Base-by-base conservation (phyloP, 805 yeast species). In the Metschnikowia sp. region DNA sequence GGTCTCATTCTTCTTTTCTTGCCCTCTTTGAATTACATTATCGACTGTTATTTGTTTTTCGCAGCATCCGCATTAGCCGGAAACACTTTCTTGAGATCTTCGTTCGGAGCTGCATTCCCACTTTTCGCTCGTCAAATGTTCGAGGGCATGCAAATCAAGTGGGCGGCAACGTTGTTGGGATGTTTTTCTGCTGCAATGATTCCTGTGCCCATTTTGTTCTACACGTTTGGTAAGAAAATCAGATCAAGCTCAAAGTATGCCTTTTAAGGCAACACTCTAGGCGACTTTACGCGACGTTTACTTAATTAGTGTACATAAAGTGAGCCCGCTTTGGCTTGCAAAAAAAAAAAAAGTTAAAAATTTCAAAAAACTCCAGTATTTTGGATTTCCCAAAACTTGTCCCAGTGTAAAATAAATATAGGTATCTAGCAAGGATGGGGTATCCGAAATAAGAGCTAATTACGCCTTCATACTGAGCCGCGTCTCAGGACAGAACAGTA, bases 111-210 rank as follows among this genome's bases (percentile, higher is more conserved):
- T 26, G 68, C 74, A 5, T 79, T 79, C 61, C 89, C 89, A 36
- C 69, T 87, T 45, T 87, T 87, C 60, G 86, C 89, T 1, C 68
- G 75, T 3, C 82, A 77, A 54, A 83, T 88, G 91, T 86, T 86
- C 65, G 63, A 70, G 28, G 74, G 73, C 48, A 75, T 87, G 79
- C 86, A 88, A 33, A 75, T 75, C 31, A 82, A 86, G 56, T 87
- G 92, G 91, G 92, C 94, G 1, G 90, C 91, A 48, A 69, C 87
- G 29, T 61, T 87, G 26, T 60, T 88, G 36, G 90, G 90, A 12
- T 71, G 82, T 45, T 70, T 87, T 44, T 82, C 84, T 0, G 66
- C 72, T 2, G 72, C 68, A 2, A 60, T 88, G 68, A 65, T 78
- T 28, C 86, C 89, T 0, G 87, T 86, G 45, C 95, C 96, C 10